Conservation (phyloP, 257 asterid genomes). For the Leonotis leonurus region DNA sequence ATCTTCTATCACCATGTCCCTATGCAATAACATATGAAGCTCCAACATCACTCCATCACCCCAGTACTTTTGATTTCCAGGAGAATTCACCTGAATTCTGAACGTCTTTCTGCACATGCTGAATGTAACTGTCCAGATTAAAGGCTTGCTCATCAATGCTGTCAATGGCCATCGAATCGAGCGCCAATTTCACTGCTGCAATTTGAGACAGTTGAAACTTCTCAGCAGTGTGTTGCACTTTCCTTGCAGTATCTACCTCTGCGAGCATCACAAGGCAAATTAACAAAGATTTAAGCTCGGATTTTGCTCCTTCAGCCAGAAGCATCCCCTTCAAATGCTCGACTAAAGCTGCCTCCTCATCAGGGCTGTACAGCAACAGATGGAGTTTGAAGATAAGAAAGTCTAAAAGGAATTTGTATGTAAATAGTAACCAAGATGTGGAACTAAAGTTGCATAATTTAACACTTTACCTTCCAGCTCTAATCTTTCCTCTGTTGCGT, state of each 20-base stretch:
- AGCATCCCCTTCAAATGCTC: constrained; percentile 88
- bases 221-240: constrained; percentile 53
- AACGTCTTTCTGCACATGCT: constrained; percentile 38
- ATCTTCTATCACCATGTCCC: not conserved
- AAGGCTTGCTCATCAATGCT: constrained; percentile 42
- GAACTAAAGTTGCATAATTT: not conserved
- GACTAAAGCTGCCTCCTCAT: constrained; percentile 81
- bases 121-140: constrained; percentile 48
- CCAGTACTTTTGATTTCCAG: constrained; percentile 62
- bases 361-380: constrained; percentile 49
- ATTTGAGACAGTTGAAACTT: constrained; percentile 77
- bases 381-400: not conserved
- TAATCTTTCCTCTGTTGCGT: constrained; percentile 77
- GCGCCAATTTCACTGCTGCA: constrained; percentile 72
- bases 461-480: constrained; percentile 83
- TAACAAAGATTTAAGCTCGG: constrained; percentile 62
- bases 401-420: not conserved
- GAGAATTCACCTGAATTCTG: constrained; percentile 56
- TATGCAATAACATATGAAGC: not conserved
- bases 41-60: constrained; percentile 14
- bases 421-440: not conserved
- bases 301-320: constrained; percentile 59
- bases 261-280: constrained; percentile 68
- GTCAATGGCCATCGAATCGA: constrained; percentile 41
- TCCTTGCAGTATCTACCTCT: constrained; percentile 65